phyloP scores from a whole-genome alignment of 2,329 filamentous ascomycete genomes.

The Cladophialophora exuberans region DNA sequence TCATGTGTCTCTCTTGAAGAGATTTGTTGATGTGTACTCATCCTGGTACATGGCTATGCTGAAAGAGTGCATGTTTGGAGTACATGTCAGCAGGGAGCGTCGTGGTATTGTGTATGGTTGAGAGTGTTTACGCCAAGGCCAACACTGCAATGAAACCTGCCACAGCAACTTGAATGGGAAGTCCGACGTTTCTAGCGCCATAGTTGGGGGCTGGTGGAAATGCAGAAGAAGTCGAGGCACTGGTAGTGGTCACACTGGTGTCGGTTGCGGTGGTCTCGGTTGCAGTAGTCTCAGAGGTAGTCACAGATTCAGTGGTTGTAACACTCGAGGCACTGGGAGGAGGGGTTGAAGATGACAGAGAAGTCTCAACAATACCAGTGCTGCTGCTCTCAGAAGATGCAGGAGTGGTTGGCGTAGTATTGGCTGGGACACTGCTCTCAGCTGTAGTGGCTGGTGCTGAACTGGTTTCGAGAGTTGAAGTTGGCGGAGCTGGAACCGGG shows the following conservation, averaged over 20 bases:
- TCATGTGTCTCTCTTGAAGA: conserved; percentile 15
- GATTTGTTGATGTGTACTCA: conserved; percentile 20
- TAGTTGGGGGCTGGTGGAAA: conserved; percentile 28
- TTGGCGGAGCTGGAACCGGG: conserved; percentile 11
- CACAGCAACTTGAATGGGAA: conserved; percentile 78
- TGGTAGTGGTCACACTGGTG: conserved; percentile 17
- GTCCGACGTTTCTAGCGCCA: conserved; percentile 73
- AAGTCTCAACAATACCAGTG: too few relatives aligned
- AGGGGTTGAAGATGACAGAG: too few relatives aligned
- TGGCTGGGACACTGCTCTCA: conserved; percentile 2
- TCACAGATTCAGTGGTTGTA: too few relatives aligned
- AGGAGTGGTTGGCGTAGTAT: conserved; percentile 13
- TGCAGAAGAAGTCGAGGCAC: conserved; percentile 20
- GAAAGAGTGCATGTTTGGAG: conserved; percentile 25
- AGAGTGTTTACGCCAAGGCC: conserved; percentile 21
- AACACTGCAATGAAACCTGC: conserved; percentile 29
- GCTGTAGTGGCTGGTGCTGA: conserved; percentile 5
- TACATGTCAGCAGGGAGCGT: conserved; percentile 30
- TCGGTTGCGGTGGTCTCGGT: conserved; percentile 15
- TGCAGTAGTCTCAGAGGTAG: too few relatives aligned
- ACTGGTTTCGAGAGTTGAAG: conserved; percentile 14
- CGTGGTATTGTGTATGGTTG: conserved; percentile 20
- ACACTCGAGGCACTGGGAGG: too few relatives aligned
- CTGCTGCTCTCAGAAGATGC: conserved; percentile 12
- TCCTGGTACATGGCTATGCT: conserved; percentile 22